Evolutionary conservation across 1,139 yeast species (phyloP), one percentile per base, ranked within the genome.

Genomic region (Hyphopichia fennica): DNA sequence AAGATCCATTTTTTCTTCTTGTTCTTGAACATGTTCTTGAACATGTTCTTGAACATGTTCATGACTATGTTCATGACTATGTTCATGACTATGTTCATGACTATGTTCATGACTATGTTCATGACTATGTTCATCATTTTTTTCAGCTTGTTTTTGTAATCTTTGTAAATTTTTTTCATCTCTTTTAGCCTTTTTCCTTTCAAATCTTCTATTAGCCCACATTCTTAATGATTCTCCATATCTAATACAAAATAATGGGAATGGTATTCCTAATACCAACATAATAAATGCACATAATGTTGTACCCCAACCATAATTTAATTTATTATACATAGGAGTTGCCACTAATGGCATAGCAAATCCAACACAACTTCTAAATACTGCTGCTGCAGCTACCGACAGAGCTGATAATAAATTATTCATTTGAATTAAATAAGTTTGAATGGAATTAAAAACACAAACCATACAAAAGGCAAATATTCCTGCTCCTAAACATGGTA

Each of bases 251-350:
- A 80, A 69, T 14, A 81, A 51, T 2, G 88, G 87, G 63, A 81
- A 82, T 3, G 86, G 87, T 6, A 82, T 62, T 6, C 88, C 88
- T 37, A 82, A 64, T 1, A 67, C 73, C 28, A 81, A 53, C 9
- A 77, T 82, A 38, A 81, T 61, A 30, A 81, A 63, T 0, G 78
- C 87, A 56, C 82, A 78, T 53, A 82, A 56, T 0, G 86, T 77
- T 50, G 79, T 79, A 15, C 85, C 84, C 87, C 87, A 82, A 6
- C 87, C 88, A 49, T 80, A 81, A 23, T 81, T 78, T 25, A 76
- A 53, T 20, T 45, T 57, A 19, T 50, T 62, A 49, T 73, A 76
- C 79, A 76, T 72, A 16, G 63, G 58, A 14, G 62, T 57, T 3
- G 77, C 77, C 52, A 75, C 76, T 35, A 76, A 55, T 18, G 81